These are phyloP conservation scores for Marsdenia floribunda DNA, from an alignment of 257 asterid species.

Conservation along the genomic window DNA sequence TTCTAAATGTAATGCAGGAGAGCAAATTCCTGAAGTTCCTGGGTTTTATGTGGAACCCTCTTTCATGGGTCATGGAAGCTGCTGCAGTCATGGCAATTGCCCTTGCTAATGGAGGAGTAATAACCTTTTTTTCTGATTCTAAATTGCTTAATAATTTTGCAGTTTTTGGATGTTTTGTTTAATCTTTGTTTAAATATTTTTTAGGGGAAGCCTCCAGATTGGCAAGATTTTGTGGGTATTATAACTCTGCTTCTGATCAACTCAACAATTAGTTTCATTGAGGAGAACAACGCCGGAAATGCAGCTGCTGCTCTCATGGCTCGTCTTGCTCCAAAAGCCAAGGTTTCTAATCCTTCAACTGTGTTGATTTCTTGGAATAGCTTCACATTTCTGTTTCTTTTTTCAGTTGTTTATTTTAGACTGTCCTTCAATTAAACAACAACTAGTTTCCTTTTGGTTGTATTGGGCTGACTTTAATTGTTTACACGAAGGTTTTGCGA, in stretches of 20 bases:
- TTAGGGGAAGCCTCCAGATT: constrained; percentile 98
- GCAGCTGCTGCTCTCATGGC: constrained; percentile 99
- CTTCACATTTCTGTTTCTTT: neutral
- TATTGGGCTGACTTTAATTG: constrained; percentile 21
- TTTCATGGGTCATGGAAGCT: constrained; percentile 99
- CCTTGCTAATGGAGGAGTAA: constrained; percentile 98
- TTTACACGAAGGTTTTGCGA: constrained; percentile 63
- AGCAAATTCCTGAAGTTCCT: constrained; percentile 80
- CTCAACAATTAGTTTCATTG: constrained; percentile 92
- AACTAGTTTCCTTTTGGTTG: neutral
- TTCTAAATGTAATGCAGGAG: constrained; percentile 52
- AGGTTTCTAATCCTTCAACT: constrained; percentile 29
- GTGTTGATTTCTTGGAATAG: neutral
- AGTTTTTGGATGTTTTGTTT: constrained; percentile 3
- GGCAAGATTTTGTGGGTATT: constrained; percentile 99
- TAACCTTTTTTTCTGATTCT: constrained; percentile 16
- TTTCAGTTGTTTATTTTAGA: constrained; percentile 2
- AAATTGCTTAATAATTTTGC: neutral
- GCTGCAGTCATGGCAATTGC: constrained; percentile 99
- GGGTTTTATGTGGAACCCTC: constrained; percentile 99
- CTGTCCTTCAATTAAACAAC: neutral
- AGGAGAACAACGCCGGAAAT: constrained; percentile 99
- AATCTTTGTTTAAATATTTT: constrained; percentile 11
- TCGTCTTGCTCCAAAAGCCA: constrained; percentile 92
- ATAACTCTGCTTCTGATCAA: constrained; percentile 78